Conservation (phyloP, 495 filamentous ascomycete genomes). For the Aspergillus olivimuriae region DNA sequence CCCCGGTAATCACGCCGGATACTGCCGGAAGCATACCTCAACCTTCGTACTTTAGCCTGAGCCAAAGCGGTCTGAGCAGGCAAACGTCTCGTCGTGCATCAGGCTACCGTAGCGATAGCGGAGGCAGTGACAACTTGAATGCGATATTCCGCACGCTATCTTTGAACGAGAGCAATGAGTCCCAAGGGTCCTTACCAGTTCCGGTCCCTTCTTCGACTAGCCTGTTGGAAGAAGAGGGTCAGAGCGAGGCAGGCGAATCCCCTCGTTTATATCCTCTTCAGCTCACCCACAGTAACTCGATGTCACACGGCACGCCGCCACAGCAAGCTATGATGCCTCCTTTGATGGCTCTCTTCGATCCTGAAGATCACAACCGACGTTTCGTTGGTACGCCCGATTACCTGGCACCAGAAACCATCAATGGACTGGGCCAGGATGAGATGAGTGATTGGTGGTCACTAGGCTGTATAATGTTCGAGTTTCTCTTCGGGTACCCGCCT, state of each 20-base stretch:
- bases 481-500: slow-evolving; percentile 84
- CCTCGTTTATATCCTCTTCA: slow-evolving; percentile 64
- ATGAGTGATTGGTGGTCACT: slow-evolving; percentile 99
- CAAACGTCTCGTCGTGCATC: slow-evolving; percentile 77
- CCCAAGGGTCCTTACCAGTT: slow-evolving; percentile 21
- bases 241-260: slow-evolving; percentile 59
- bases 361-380: slow-evolving; percentile 83
- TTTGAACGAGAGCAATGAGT: slow-evolving; percentile 53
- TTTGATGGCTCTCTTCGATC: slow-evolving; percentile 93
- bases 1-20: slow-evolving; percentile 85
- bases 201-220: slow-evolving; percentile 35
- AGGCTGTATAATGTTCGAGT: slow-evolving; percentile 96
- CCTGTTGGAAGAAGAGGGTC: slow-evolving; percentile 65
- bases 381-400: slow-evolving; percentile 98
- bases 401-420: slow-evolving; percentile 93
- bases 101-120: slow-evolving; percentile 86
- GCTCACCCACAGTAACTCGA: slow-evolving; percentile 47
- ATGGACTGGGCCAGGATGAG: slow-evolving; percentile 89
- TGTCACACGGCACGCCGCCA: slow-evolving; percentile 55
- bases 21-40: slow-evolving; percentile 57
- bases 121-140: slow-evolving; percentile 76
- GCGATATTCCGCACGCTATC: slow-evolving; percentile 81
- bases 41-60: slow-evolving; percentile 89
- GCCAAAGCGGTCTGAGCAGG: slow-evolving; percentile 56
- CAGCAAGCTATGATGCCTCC: slow-evolving; percentile 82